Evolutionary conservation across 495 filamentous ascomycete genomes (phyloP), one percentile per base, ranked within the genome.

Genomic region (Geopyxis carbonaria): DNA sequence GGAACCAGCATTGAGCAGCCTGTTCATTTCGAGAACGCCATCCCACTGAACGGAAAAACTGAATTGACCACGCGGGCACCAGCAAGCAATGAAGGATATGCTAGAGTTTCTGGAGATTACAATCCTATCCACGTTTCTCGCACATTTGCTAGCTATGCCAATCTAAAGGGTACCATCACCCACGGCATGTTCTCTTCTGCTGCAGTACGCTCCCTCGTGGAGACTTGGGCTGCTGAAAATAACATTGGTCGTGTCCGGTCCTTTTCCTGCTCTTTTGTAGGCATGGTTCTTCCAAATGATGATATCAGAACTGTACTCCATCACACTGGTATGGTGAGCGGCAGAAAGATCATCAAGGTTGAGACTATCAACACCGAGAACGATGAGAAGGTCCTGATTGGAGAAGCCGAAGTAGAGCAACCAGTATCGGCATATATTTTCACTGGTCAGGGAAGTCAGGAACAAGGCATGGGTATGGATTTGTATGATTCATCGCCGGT

Each of bases 381-480:
- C 7, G 87, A 93, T 46, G 89, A 95, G 46, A 95, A 93, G 62
- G 83, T 94, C 13, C 67, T 99, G 1, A 59, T 87, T 21, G 89
- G 84, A 45, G 91, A 95, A 63, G 91, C 91, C 13, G 89, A 99
- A 57, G 85, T 99, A 42, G 89, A 99, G 59, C 89, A 99, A 54
- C 91, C 91, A n/a, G 80, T 87, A 15, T 86, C 86, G 15, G 73
- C 86, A 5, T 99, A 99, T 48, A 83, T 99, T 45, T 99, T 99
- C 62, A 99, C 89, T 35, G 89, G 89, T 24, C 89, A 99, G 58
- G 89, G 89, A 34, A 91, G 81, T 23, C 89, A 99, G 59, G 89
- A 95, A 59, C 91, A 95, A 57, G 89, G 89, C 34, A 99, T 99
- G 89, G 89, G 89, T 61, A 99, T 99, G 89, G 89, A 94, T 58